These are phyloP conservation scores for Colletotrichum nymphaeae DNA, from an alignment of 2,329 filamentous ascomycete genomes.

Conservation along the genomic window DNA sequence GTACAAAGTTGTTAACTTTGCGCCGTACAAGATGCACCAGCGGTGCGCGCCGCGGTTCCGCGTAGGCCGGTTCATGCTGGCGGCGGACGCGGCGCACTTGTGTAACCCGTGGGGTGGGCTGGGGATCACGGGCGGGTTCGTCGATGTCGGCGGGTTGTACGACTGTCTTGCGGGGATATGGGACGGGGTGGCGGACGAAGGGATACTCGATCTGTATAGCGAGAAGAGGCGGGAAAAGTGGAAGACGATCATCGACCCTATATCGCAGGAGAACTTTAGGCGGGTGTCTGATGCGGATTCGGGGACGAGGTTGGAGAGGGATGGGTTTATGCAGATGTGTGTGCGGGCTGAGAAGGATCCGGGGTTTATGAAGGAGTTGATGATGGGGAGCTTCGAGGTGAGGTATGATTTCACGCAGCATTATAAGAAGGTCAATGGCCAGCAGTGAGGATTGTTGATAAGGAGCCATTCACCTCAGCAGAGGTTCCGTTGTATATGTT, in stretches of 20 bases:
- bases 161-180: constrained; percentile 65
- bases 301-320: constrained; percentile 42
- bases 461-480: not conserved
- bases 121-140: constrained; percentile 72
- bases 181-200: constrained; percentile 55
- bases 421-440: constrained; percentile 43
- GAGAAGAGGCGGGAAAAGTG: constrained; percentile 59
- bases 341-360: constrained; percentile 49
- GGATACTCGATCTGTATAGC: constrained; percentile 57
- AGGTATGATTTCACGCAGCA: constrained; percentile 59
- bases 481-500: not conserved
- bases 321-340: constrained; percentile 51
- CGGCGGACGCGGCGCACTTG: constrained; percentile 70
- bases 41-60: constrained; percentile 67
- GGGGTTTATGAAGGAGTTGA: constrained; percentile 46
- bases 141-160: constrained; percentile 71
- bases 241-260: constrained; percentile 54
- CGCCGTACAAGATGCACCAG: constrained; percentile 72
- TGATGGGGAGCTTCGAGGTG: constrained; percentile 49
- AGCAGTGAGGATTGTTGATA: not conserved
- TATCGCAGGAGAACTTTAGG: constrained; percentile 56
- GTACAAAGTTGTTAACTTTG: constrained; percentile 67
- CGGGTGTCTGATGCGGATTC: constrained; percentile 55
- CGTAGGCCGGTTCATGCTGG: constrained; percentile 67
- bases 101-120: constrained; percentile 69